Evolutionary conservation across 768 basidiomycete species (phyloP).

Genomic region (Boletellus ananas): DNA sequence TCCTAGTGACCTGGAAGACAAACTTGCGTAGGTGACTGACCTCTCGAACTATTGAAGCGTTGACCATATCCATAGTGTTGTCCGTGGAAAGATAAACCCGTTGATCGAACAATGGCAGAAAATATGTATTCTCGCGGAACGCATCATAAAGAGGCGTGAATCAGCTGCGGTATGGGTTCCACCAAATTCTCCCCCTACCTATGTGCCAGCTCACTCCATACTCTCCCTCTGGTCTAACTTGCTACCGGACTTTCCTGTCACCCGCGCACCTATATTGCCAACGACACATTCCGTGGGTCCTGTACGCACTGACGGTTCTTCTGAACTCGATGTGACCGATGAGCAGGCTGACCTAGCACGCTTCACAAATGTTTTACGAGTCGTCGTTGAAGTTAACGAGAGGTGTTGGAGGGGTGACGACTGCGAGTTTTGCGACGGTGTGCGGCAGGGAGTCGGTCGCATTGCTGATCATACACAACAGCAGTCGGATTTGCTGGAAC

Average conservation of each 20-base stretch:
- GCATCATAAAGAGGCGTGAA: conserved; percentile 85
- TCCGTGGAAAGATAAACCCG: conserved; percentile 70
- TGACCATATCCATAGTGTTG: conserved; percentile 44
- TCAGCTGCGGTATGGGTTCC: conserved; percentile 81
- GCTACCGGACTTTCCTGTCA: conserved; percentile 31
- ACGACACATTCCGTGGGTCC: conserved; percentile 13
- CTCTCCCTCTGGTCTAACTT: conserved; percentile 47
- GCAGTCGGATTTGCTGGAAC: conserved; percentile 71
- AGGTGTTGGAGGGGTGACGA: conserved; percentile 82
- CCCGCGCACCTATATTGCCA: conserved; percentile 20
- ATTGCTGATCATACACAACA: conserved; percentile 64
- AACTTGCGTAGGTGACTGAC: conserved; percentile 57
- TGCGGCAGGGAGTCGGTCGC: conserved; percentile 65
- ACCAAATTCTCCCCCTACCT: conserved; percentile 58
- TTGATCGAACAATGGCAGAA: conserved; percentile 92
- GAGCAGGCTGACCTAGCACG: conserved; percentile 79
- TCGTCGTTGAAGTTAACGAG: conserved; percentile 73
- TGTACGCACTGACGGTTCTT: conserved; percentile 9
- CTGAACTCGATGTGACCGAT: conserved; percentile 28
- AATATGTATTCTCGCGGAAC: conserved; percentile 82
- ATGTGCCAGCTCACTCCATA: conserved; percentile 66
- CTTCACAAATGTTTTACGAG: conserved; percentile 76
- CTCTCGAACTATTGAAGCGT: not conserved
- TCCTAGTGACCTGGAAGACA: conserved; percentile 89
- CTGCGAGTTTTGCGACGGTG: conserved; percentile 77